Conservation (phyloP, 139 green algal genomes). For the Haematococcus sp. region DNA sequence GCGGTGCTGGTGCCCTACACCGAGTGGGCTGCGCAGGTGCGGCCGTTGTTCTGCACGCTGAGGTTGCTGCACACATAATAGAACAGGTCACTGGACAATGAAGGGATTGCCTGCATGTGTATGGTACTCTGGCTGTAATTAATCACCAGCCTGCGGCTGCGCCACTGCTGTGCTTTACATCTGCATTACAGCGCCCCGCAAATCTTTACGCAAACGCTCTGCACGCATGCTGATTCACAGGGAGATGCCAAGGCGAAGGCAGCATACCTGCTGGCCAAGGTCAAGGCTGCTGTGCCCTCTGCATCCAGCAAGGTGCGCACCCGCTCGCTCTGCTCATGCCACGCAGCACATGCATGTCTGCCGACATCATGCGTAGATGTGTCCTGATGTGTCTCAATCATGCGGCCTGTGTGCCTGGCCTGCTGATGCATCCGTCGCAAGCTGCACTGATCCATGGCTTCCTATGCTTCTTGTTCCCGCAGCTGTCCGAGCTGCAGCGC, state of each 20-base stretch:
- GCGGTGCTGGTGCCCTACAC: slow-evolving; percentile 19
- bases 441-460: too few species aligned
- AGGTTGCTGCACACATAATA: background rate
- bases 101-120: background rate
- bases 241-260: slow-evolving; percentile 29
- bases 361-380: too few species aligned
- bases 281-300: slow-evolving; percentile 33
- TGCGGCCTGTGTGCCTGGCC: background rate
- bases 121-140: too few species aligned
- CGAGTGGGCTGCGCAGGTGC: slow-evolving; percentile 9
- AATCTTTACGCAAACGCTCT: too few species aligned
- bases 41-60: background rate
- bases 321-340: too few species aligned
- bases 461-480: background rate
- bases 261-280: slow-evolving; percentile 35
- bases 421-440: background rate
- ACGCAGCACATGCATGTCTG: too few species aligned
- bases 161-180: too few species aligned
- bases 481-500: slow-evolving; percentile 1
- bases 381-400: too few species aligned
- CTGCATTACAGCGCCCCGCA: too few species aligned
- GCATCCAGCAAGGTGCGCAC: slow-evolving; percentile 18
- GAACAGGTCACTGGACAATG: background rate
- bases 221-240: too few species aligned
- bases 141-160: too few species aligned